Conservation (phyloP, 2,329 filamentous ascomycete species). For the Apiospora marii region DNA sequence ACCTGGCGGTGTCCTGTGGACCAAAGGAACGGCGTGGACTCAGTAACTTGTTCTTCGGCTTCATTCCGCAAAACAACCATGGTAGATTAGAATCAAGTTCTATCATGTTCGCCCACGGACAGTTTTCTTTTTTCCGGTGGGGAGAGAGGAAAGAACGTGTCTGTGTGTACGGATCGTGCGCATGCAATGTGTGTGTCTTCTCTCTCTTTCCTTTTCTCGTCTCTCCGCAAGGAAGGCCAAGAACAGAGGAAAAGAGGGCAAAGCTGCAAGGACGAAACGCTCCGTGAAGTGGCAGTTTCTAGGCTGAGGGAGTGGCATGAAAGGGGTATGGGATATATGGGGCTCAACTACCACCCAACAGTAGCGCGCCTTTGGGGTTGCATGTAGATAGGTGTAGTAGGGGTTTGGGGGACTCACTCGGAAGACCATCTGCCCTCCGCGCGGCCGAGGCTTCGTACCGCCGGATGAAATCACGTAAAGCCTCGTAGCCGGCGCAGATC, state of each 20-base stretch:
- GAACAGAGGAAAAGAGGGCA: background rate
- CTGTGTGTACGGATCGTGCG: constrained; percentile 1
- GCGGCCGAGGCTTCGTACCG: constrained; percentile 73
- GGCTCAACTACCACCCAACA: background rate
- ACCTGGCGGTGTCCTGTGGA: constrained; percentile 74
- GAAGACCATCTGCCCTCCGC: constrained; percentile 54
- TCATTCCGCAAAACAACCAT: background rate
- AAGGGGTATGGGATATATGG: background rate
- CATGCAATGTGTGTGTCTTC: constrained; percentile 8
- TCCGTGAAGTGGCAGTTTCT: constrained; percentile 13
- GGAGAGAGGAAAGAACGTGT: constrained; percentile 3
- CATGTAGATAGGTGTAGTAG: background rate
- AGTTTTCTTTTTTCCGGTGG: constrained; percentile 32
- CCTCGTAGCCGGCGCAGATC: constrained; percentile 92
- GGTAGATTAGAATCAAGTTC: constrained; percentile 10
- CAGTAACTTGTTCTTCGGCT: constrained; percentile 59
- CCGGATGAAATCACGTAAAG: constrained; percentile 77
- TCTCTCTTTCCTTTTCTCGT: background rate
- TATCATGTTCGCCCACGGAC: constrained; percentile 22
- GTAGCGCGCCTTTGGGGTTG: background rate
- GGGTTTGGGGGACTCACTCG: constrained; percentile 55
- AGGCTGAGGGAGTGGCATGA: background rate
- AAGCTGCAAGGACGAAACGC: constrained; percentile 1
- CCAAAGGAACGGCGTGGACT: constrained; percentile 68
- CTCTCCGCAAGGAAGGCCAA: background rate